Conservation (phyloP, 2,329 filamentous ascomycete genomes). For the Diaporthe capsici region DNA sequence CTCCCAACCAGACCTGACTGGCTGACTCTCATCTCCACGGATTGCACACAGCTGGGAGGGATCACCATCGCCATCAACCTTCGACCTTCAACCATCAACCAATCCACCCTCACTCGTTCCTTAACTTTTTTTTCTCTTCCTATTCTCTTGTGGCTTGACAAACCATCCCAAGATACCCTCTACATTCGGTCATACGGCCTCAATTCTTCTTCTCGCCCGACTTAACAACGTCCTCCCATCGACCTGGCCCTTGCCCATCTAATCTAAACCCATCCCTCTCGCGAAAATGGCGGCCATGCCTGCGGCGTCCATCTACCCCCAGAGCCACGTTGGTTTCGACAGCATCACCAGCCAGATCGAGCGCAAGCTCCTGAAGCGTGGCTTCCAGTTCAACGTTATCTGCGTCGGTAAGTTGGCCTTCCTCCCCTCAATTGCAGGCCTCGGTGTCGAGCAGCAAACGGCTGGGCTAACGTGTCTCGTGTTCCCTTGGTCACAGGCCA, state of each 20-base stretch:
- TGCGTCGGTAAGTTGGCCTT: conserved; percentile 85
- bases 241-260: conserved; percentile 48
- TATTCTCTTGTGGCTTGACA: conserved; percentile 34
- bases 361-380: conserved; percentile 99
- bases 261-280: conserved; percentile 47
- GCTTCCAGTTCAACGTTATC: conserved; percentile 99
- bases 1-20: conserved; percentile 42
- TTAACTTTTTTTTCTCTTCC: conserved; percentile 27
- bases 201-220: conserved; percentile 53
- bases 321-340: conserved; percentile 99
- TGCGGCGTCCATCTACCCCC: conserved; percentile 82
- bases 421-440: background rate
- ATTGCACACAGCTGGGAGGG: conserved; percentile 33
- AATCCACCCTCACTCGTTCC: conserved; percentile 41
- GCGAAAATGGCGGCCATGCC: conserved; percentile 73
- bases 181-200: conserved; percentile 44
- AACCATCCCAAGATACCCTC: conserved; percentile 42
- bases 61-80: conserved; percentile 30
- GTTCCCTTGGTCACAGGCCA: conserved; percentile 74
- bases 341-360: conserved; percentile 99
- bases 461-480: conserved; percentile 51
- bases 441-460: background rate
- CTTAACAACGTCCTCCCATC: conserved; percentile 48
- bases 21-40: conserved; percentile 30
- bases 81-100: conserved; percentile 37